phyloP scores from a whole-genome alignment of 1,139 yeast species.

The Maudiozyma humilis region DNA sequence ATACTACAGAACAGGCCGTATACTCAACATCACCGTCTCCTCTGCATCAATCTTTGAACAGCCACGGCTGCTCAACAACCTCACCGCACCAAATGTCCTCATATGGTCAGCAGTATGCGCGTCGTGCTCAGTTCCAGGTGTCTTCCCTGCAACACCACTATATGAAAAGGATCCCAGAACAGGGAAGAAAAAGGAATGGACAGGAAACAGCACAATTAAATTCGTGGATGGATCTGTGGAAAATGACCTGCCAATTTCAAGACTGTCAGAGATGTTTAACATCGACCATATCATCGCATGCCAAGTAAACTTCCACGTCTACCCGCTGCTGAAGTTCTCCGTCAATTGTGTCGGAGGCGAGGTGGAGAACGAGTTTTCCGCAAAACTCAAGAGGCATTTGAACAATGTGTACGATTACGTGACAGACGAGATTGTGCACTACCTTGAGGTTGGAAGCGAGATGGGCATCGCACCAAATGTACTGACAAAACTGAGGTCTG shows the following conservation, averaged over 20 bases:
- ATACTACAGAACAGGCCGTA: constrained; percentile 74
- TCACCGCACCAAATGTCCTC: constrained; percentile 91
- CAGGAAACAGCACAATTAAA: constrained; percentile 57
- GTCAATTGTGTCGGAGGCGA: constrained; percentile 64
- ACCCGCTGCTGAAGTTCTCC: constrained; percentile 68
- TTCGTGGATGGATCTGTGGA: constrained; percentile 96
- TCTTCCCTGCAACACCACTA: constrained; percentile 79
- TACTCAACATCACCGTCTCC: constrained; percentile 82
- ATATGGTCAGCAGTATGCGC: constrained; percentile 98
- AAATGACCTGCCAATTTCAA: constrained; percentile 81
- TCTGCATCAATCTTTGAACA: constrained; percentile 76
- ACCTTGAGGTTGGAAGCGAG: constrained; percentile 62
- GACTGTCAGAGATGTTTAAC: constrained; percentile 90
- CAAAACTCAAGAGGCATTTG: constrained; percentile 46
- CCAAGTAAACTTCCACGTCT: constrained; percentile 94
- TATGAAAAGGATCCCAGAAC: constrained; percentile 75
- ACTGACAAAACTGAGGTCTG: constrained; percentile 63
- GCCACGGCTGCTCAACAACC: constrained; percentile 74
- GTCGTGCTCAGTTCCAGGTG: constrained; percentile 86
- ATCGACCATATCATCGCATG: constrained; percentile 95
- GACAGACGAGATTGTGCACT: constrained; percentile 69
- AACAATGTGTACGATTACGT: constrained; percentile 53
- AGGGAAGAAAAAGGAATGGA: constrained; percentile 54
- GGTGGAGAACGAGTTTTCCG: constrained; percentile 51
- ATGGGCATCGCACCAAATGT: constrained; percentile 67